phyloP scores from a whole-genome alignment of 2,329 filamentous ascomycete species.

The Xylariaceae sp. region DNA sequence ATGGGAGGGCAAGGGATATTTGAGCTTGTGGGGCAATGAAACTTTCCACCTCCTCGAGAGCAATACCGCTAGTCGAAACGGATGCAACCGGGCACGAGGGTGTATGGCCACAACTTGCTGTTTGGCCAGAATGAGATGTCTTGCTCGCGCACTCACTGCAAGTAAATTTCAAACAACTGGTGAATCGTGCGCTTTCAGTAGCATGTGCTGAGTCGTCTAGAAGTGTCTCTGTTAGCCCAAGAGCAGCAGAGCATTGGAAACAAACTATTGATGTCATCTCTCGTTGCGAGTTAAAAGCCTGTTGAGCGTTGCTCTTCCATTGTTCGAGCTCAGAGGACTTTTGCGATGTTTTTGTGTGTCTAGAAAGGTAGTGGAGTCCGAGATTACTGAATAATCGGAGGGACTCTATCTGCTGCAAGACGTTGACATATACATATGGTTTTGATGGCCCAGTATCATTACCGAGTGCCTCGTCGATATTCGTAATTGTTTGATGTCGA shows the following conservation, averaged over 20 bases:
- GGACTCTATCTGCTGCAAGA: conserved; percentile 51
- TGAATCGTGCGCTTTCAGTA: conserved; percentile 35
- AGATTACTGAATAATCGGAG: conserved; percentile 54
- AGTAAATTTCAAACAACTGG: conserved; percentile 41
- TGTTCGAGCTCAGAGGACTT: not conserved
- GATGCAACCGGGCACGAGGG: conserved; percentile 32
- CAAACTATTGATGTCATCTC: conserved; percentile 40
- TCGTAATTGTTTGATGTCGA: no score
- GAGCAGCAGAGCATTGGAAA: conserved; percentile 35
- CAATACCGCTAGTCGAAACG: conserved; percentile 33
- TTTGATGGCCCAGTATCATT: conserved; percentile 14
- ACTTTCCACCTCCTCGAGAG: conserved; percentile 31
- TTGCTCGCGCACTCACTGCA: conserved; percentile 40
- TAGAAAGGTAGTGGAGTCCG: conserved; percentile 46
- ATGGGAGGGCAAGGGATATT: not conserved
- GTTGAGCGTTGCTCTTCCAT: conserved; percentile 42
- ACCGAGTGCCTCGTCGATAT: conserved; percentile 45
- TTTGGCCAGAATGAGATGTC: not conserved
- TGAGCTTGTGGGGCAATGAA: not conserved
- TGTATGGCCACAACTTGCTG: conserved; percentile 35
- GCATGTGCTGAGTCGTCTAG: conserved; percentile 22
- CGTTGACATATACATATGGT: conserved; percentile 45
- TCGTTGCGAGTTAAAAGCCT: conserved; percentile 41
- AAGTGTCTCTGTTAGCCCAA: conserved; percentile 34
- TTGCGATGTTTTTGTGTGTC: conserved; percentile 30